Percentiles rank a stretch among this genome's conserved stretches.
Conservation (phyloP, 192 early-diverging fungal species). For the Coemansia pectinata region DNA sequence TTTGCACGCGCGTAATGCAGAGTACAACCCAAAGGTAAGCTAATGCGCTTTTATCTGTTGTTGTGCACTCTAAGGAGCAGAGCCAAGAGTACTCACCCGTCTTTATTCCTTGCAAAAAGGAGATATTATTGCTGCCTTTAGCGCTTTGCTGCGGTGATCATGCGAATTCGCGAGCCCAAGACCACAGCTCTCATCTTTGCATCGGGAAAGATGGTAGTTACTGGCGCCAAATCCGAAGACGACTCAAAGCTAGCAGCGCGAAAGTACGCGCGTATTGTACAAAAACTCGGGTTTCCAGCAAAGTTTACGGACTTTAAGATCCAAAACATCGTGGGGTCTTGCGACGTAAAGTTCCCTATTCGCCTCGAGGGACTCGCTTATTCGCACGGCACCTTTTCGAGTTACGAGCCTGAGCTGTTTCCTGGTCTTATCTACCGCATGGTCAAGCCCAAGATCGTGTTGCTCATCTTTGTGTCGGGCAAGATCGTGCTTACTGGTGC, state of each 20-base stretch:
- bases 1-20: constrained; percentile 98
- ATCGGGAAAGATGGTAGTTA: constrained; percentile 99
- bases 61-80: not conserved
- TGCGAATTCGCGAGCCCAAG: constrained; percentile 99
- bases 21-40: constrained; percentile 99
- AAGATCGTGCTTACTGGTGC: constrained; percentile 99
- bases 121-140: constrained; percentile 30
- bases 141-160: constrained; percentile 99
- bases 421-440: constrained; percentile 99
- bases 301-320: constrained; percentile 99
- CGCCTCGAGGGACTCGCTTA: constrained; percentile 95
- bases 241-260: constrained; percentile 94
- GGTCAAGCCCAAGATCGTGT: constrained; percentile 97
- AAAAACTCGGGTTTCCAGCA: constrained; percentile 96
- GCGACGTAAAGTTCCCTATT: constrained; percentile 99
- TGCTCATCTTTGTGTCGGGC: constrained; percentile 98
- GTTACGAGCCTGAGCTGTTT: constrained; percentile 98
- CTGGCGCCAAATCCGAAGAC: constrained; percentile 97
- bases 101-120: not conserved
- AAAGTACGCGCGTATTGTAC: constrained; percentile 99
- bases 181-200: constrained; percentile 99
- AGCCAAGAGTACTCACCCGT: not conserved
- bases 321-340: constrained; percentile 99
- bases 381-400: constrained; percentile 84
- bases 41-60: not conserved